phyloP scores from a whole-genome alignment of 441 rosid species.

The Biscutella auriculata region DNA sequence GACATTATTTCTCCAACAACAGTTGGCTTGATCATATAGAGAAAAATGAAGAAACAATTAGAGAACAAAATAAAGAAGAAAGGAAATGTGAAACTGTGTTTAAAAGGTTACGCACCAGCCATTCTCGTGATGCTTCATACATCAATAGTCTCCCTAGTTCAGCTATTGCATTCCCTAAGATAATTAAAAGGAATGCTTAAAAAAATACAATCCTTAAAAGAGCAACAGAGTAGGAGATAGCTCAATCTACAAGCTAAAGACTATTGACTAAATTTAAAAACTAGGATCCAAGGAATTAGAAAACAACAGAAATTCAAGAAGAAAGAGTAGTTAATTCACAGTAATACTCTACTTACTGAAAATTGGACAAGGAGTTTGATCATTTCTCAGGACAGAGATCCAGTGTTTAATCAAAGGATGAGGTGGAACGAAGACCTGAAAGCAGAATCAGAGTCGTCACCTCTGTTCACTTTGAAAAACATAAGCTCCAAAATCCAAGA shows the following conservation, averaged over 20 bases:
- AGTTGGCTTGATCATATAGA: conserved; percentile 43
- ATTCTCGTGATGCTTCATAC: conserved; percentile 87
- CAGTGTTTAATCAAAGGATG: conserved; percentile 91
- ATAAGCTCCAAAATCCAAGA: neutral
- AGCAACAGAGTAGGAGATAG: neutral
- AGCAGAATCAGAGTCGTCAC: neutral
- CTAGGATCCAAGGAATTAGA: neutral
- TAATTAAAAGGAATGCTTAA: neutral
- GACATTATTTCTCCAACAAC: conserved; percentile 81
- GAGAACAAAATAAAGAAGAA: neutral
- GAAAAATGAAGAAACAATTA: conserved; percentile 5
- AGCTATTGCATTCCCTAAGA: conserved; percentile 70
- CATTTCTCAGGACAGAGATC: conserved; percentile 75
- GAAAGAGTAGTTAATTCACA: neutral
- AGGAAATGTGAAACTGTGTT: neutral
- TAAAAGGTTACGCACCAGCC: conserved; percentile 46
- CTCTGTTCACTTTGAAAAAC: neutral
- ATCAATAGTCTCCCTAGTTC: conserved; percentile 80
- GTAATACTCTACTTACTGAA: conserved; percentile 41
- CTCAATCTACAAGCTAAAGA: neutral
- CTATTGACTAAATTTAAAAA: neutral
- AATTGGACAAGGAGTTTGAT: conserved; percentile 68
- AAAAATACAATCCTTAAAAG: neutral
- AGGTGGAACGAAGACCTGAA: conserved; percentile 84
- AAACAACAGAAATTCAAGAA: neutral